Conservation (phyloP, 1,284 basidiomycete species). For the Phenoliferia sp. region DNA sequence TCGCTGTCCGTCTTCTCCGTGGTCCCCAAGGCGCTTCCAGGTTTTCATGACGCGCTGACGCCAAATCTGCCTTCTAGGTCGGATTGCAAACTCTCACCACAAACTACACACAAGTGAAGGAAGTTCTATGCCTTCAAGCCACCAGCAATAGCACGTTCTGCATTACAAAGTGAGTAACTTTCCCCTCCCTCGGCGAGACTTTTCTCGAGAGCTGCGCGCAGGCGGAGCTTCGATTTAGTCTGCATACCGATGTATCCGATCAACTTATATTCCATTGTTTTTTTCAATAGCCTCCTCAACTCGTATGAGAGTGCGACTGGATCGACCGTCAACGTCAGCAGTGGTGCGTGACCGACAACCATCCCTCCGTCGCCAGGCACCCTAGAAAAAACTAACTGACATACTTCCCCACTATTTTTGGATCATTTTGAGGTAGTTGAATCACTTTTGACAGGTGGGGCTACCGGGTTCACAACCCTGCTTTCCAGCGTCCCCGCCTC, state of each 20-base stretch:
- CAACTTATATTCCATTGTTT: neutral
- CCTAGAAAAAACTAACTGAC: neutral
- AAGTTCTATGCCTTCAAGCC: conserved; percentile 19
- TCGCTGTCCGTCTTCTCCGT: conserved; percentile 8
- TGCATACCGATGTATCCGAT: neutral
- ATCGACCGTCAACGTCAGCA: neutral
- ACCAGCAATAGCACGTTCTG: conserved; percentile 22
- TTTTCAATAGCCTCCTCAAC: neutral
- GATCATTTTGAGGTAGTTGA: neutral
- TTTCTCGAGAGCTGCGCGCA: neutral
- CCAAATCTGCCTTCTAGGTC: neutral
- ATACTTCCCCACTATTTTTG: neutral
- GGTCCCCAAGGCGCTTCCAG: neutral
- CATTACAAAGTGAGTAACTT: conserved; percentile 10
- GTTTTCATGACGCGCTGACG: neutral
- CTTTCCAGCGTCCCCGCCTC: conserved; percentile 4
- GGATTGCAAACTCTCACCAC: neutral
- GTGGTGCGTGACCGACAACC: neutral
- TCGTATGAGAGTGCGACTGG: conserved; percentile 10
- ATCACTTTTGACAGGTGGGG: neutral
- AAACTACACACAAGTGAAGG: conserved; percentile 3
- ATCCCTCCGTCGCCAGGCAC: neutral
- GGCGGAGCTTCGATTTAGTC: no score
- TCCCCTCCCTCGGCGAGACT: neutral
- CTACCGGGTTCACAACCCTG: conserved; percentile 2